Evolutionary conservation across 805 yeast species (phyloP), one percentile per base, ranked within the genome.

Genomic region (Yamadazyma nakazawae): DNA sequence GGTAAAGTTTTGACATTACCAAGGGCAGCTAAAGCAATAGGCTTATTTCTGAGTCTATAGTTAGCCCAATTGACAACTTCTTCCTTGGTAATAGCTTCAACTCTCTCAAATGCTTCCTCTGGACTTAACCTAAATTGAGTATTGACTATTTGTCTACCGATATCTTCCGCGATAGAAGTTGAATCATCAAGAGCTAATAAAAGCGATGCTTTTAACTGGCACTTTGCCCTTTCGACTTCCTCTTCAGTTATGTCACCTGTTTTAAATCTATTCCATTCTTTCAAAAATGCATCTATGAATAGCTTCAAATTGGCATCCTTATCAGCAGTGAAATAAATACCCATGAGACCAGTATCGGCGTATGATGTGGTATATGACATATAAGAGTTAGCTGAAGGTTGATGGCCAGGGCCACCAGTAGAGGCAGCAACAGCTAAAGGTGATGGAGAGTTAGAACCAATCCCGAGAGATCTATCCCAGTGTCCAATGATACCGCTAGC

Each of bases 281-380:
- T 78, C 54, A 87, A 67, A 18, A 92, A 80, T 50, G 88, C 89
- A 58, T 85, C 82, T 31, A 88, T 78, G 42, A 91, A 79, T 34
- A 79, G 74, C 54, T 79, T 81, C 56, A 88, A 73, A 53, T 86
- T 74, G 26, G 82, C 76, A 52, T 77, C 78, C 60, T 82, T 84
- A 56, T 92, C 97, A 18, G 95, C 81, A 7, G 89, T 88, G 50
- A 94, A 76, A 63, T 94, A 94, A 57, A 92, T 85, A 31, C 99
- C 99, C 97, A 97, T 92, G 45, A 94, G 72, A 8, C 99, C 99
- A 11, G 97, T 87, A 68, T 94, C 99, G 10, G 97, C 91, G 68
- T 94, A 94, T 1, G 96, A 88, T 2, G 99, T 94, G 26, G 96
- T 88, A 70, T 92, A 94, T 5, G 97, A 89, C 96, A 90, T 86